Evolutionary conservation across 2,329 filamentous ascomycete genomes (phyloP).

Genomic region (Coniosporium tulheliwenetii): DNA sequence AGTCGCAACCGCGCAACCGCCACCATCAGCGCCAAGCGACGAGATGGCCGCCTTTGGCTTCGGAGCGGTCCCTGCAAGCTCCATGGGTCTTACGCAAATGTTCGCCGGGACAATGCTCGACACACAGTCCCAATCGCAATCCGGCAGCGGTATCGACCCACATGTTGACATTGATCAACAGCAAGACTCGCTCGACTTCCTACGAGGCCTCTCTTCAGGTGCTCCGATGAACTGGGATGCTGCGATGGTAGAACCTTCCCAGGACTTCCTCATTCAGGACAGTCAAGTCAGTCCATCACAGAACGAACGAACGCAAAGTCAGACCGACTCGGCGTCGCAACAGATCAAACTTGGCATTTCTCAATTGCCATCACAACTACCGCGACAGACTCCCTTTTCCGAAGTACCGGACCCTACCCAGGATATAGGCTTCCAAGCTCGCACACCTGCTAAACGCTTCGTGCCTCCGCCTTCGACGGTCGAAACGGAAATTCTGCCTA

Average conservation of each 20-base stretch:
- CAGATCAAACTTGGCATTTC: slow-evolving; percentile 20
- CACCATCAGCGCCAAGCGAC: slow-evolving; percentile 7
- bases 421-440: slow-evolving; percentile 57
- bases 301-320: slow-evolving; percentile 2
- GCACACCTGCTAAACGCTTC: slow-evolving; percentile 50
- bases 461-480: slow-evolving; percentile 51
- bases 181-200: slow-evolving; percentile 28
- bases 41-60: slow-evolving; percentile 25
- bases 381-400: slow-evolving; percentile 43
- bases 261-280: slow-evolving; percentile 17
- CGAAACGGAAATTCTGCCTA: slow-evolving; percentile 47
- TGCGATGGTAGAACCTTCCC: slow-evolving; percentile 12
- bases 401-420: slow-evolving; percentile 65
- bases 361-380: slow-evolving; percentile 9
- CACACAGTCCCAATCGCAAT: slow-evolving; percentile 25
- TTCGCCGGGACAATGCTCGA: slow-evolving; percentile 81
- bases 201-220: slow-evolving; percentile 16
- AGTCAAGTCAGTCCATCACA: slow-evolving; percentile 3
- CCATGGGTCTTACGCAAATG: slow-evolving; percentile 68
- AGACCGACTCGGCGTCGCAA: slow-evolving; percentile 13
- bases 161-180: slow-evolving; percentile 14
- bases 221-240: slow-evolving; percentile 6
- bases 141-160: slow-evolving; percentile 2
- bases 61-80: slow-evolving; percentile 15
- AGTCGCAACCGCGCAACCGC: neutral